Evolutionary conservation across 371 early-diverging fungal species (phyloP), one percentile per base, ranked within the genome.

Genomic region (Amoeboaphelidium protococcarum): DNA sequence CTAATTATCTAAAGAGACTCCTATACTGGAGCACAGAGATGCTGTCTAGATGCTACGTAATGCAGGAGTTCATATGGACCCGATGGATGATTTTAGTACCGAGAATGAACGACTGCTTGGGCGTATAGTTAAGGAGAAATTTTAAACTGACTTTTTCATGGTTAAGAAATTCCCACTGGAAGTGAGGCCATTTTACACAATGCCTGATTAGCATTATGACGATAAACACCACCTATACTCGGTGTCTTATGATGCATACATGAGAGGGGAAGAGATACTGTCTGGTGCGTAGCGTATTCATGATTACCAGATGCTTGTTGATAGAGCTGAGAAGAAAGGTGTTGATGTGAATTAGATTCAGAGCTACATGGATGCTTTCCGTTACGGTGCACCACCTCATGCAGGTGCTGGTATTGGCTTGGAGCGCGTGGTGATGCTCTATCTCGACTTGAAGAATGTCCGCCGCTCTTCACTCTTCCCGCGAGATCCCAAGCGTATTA

Each of bases 211-310:
- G 23, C 55, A 67, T 25, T 63, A 78, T 52, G 57, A 69, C 65
- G 72, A 71, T n/a, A n/a, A n/a, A n/a, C n/a, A n/a, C n/a, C 57
- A 71, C 65, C 72, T 71, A 47, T 91, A 88, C 68, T 85, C 94
- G 54, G 92, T 94, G 78, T 95, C 97, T 23, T 98, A 95, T 65
- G 99, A 99, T 72, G 92, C 99, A 67, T 99, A 99, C 70, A 77
- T 98, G 65, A 78, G 98, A 50, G 98, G 98, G 48, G 96, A 99
- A 63, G 99, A 99, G 65, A 92, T 99, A 58, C 66, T 95, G 54
- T 96, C 98, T 31, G 99, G 99, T 47, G 99, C 99, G 23, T 98
- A 98, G 69, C 90, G 99, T 74, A 76, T 98, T 51, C 95, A 94
- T 60, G 84, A 92, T 57, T 65, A 91, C 26, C 78, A 65, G 12